phyloP scores from a whole-genome alignment of 2,329 filamentous ascomycete species.

The Colletotrichum lindemuthianum region DNA sequence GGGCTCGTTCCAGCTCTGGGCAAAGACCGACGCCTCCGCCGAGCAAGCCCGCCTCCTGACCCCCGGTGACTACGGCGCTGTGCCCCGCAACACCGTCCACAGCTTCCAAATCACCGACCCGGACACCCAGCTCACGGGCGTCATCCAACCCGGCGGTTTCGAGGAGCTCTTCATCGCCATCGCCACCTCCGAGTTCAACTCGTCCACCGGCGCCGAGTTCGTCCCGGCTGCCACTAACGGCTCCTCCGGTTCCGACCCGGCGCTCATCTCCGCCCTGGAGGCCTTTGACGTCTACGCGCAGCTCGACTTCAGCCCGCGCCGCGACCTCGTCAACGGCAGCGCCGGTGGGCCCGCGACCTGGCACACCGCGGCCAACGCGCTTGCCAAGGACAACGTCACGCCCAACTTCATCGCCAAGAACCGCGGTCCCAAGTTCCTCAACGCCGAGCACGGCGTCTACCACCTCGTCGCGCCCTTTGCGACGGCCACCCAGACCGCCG shows the following conservation, averaged over 20 bases:
- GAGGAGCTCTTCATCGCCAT: slow-evolving; percentile 55
- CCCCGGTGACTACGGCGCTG: slow-evolving; percentile 56
- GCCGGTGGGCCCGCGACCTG: slow-evolving; percentile 47
- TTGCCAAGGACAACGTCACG: slow-evolving; percentile 43
- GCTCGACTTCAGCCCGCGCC: slow-evolving; percentile 50
- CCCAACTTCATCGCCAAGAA: slow-evolving; percentile 57
- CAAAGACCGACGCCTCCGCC: slow-evolving; percentile 39
- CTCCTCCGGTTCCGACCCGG: slow-evolving; percentile 38
- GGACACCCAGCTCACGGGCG: slow-evolving; percentile 57
- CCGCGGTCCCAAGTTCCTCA: slow-evolving; percentile 57
- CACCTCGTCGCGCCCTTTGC: slow-evolving; percentile 56
- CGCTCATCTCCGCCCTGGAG: slow-evolving; percentile 48
- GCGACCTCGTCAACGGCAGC: slow-evolving; percentile 52
- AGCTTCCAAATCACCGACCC: slow-evolving; percentile 59
- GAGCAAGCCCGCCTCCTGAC: slow-evolving; percentile 52
- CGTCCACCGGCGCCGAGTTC: slow-evolving; percentile 46
- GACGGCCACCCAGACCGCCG: slow-evolving; percentile 49
- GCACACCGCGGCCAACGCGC: slow-evolving; percentile 49
- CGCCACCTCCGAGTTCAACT: slow-evolving; percentile 42
- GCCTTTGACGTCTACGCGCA: slow-evolving; percentile 55
- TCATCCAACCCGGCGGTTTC: slow-evolving; percentile 58
- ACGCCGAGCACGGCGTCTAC: slow-evolving; percentile 47
- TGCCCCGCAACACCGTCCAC: slow-evolving; percentile 56
- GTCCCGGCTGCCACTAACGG: slow-evolving; percentile 25
- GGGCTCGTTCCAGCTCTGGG: slow-evolving; percentile 57